phyloP scores from a whole-genome alignment of 1,284 basidiomycete genomes.

The Microbotryomycetes sp. region DNA sequence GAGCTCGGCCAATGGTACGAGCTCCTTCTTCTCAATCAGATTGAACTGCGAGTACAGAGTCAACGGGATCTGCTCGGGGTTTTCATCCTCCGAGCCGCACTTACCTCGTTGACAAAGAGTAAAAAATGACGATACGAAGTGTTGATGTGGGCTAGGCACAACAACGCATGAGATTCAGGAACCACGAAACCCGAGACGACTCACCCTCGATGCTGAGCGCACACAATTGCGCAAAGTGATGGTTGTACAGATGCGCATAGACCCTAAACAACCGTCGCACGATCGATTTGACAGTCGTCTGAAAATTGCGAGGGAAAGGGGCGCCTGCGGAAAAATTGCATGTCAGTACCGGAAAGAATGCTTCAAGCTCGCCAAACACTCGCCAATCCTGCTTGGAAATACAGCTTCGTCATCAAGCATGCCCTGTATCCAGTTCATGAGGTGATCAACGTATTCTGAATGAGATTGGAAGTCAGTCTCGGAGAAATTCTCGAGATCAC shows the following conservation, averaged over 20 bases:
- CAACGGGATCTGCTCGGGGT: background rate
- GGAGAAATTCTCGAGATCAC: no score
- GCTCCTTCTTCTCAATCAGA: constrained; percentile 93
- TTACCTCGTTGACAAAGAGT: constrained; percentile 87
- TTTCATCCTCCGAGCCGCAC: constrained; percentile 16
- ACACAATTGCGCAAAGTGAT: constrained; percentile 98
- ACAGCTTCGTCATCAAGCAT: constrained; percentile 85
- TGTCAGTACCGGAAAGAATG: background rate
- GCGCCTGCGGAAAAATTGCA: constrained; percentile 53
- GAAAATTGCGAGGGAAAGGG: constrained; percentile 86
- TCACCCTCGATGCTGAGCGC: constrained; percentile 94
- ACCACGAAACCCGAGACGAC: constrained; percentile 30
- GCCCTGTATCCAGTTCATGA: constrained; percentile 98
- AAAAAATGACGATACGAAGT: constrained; percentile 98
- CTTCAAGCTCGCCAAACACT: constrained; percentile 7
- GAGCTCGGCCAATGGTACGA: constrained; percentile 90
- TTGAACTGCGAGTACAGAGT: constrained; percentile 58
- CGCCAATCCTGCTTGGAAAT: constrained; percentile 93
- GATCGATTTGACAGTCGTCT: constrained; percentile 84
- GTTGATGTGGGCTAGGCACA: constrained; percentile 80
- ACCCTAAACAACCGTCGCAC: constrained; percentile 89
- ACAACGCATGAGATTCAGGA: constrained; percentile 1
- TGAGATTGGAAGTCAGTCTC: background rate
- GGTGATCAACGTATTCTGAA: constrained; percentile 84
- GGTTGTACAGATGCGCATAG: constrained; percentile 98